phyloP scores from a whole-genome alignment of 2,329 filamentous ascomycete species.

The Didymella sp. region DNA sequence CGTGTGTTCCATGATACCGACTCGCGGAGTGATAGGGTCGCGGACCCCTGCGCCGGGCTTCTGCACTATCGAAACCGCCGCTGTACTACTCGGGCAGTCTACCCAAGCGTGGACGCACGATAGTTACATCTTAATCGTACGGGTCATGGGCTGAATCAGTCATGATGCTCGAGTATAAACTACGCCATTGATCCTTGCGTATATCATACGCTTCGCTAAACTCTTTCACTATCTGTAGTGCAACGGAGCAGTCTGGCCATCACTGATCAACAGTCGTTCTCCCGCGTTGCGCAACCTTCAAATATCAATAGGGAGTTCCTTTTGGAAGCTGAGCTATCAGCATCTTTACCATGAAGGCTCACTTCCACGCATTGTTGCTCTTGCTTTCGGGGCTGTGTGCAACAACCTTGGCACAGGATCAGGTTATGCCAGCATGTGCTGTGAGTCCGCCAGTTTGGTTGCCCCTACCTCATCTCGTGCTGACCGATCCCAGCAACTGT shows the following conservation, averaged over 20 bases:
- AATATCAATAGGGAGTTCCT: not conserved
- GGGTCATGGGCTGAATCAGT: slow-evolving; percentile 10
- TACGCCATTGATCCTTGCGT: slow-evolving; percentile 12
- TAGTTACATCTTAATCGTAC: slow-evolving; percentile 12
- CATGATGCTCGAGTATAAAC: slow-evolving; percentile 13
- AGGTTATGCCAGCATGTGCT: slow-evolving; percentile 24
- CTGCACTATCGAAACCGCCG: slow-evolving; percentile 20
- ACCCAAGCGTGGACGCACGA: slow-evolving; percentile 5
- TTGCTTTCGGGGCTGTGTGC: slow-evolving; percentile 12
- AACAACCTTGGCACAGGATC: slow-evolving; percentile 16
- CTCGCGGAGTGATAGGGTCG: slow-evolving; percentile 13
- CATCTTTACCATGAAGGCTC: slow-evolving; percentile 10
- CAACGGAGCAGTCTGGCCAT: slow-evolving; percentile 9
- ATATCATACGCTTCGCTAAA: slow-evolving; percentile 9
- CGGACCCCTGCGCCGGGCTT: slow-evolving; percentile 2
- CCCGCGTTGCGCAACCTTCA: slow-evolving; percentile 3
- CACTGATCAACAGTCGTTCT: slow-evolving; percentile 10
- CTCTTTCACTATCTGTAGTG: slow-evolving; percentile 4
- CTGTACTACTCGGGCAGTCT: slow-evolving; percentile 1
- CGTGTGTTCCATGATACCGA: not conserved
- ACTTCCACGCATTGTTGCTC: slow-evolving; percentile 8
- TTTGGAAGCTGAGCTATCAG: not conserved
- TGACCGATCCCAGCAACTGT: slow-evolving; percentile 13
- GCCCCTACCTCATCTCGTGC: not conserved
- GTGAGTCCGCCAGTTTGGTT: slow-evolving; percentile 19